Percentiles rank a stretch among this genome's conserved stretches.
phyloP scores from a whole-genome alignment of 495 filamentous ascomycete species.

The Hypoxylon fuscum region DNA sequence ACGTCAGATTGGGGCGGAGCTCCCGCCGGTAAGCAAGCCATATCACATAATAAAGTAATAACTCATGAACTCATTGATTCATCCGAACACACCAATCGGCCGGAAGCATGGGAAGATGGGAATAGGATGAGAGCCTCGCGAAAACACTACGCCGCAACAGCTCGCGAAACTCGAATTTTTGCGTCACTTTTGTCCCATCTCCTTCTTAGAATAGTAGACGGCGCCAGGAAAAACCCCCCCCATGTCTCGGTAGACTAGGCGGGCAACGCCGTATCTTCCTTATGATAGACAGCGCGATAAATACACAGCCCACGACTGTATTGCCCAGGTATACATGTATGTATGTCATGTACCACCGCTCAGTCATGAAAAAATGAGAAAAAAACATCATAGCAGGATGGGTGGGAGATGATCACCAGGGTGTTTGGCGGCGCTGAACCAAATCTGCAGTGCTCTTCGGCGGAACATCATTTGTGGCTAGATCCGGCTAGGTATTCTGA shows the following conservation, averaged over 20 bases:
- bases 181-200: conserved; percentile 1
- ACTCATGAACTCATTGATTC: conserved; percentile 11
- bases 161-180: background rate
- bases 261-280: background rate
- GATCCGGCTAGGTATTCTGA: conserved; percentile 1
- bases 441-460: background rate
- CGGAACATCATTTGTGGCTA: conserved; percentile 2
- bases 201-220: too few species aligned
- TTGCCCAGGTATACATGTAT: background rate
- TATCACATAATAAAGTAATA: conserved; percentile 25
- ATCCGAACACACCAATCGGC: conserved; percentile 17
- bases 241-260: background rate
- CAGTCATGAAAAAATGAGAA: background rate
- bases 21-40: conserved; percentile 33
- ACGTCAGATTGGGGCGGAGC: conserved; percentile 38
- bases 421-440: background rate
- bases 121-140: background rate
- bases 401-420: background rate
- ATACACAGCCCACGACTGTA: background rate
- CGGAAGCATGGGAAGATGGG: too few species aligned
- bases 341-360: background rate
- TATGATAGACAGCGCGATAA: background rate
- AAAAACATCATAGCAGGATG: background rate
- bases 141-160: background rate
- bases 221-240: background rate